Evolutionary conservation across 2,329 filamentous ascomycete genomes (phyloP).

Genomic region (Cladosporium velox): DNA sequence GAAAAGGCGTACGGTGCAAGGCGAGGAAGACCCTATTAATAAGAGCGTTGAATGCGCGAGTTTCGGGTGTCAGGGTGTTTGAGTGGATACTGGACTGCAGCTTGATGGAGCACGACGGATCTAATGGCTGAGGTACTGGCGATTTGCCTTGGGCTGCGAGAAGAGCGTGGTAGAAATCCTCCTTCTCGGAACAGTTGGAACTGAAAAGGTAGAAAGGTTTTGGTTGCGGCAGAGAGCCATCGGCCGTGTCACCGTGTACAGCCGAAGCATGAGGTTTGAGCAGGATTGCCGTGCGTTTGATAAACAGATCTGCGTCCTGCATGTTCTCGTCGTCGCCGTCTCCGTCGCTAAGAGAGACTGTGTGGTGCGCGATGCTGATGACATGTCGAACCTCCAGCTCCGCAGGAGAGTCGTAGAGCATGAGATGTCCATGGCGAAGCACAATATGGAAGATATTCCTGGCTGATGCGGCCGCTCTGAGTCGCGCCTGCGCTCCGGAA

Average conservation of each 20-base stretch:
- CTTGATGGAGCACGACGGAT: conserved; percentile 82
- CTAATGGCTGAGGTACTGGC: conserved; percentile 73
- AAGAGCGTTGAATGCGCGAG: conserved; percentile 89
- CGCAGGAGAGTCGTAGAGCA: conserved; percentile 95
- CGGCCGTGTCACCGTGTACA: background rate
- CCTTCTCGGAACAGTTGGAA: conserved; percentile 92
- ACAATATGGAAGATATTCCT: conserved; percentile 36
- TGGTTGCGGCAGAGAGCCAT: conserved; percentile 36
- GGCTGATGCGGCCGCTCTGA: conserved; percentile 3
- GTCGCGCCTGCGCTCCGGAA: conserved; percentile 15
- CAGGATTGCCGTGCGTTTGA: conserved; percentile 65
- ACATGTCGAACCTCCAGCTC: conserved; percentile 96
- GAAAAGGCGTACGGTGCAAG: conserved; percentile 78
- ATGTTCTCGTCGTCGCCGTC: conserved; percentile 49
- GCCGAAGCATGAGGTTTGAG: conserved; percentile 30
- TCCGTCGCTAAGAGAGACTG: conserved; percentile 81
- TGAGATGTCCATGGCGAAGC: conserved; percentile 82
- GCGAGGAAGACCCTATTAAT: conserved; percentile 86
- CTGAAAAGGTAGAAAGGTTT: conserved; percentile 94
- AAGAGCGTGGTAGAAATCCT: conserved; percentile 96
- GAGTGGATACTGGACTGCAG: conserved; percentile 89
- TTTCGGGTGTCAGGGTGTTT: conserved; percentile 78
- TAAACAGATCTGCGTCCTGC: conserved; percentile 90
- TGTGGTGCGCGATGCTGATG: conserved; percentile 85
- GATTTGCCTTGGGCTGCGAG: conserved; percentile 69